Evolutionary conservation across 768 basidiomycete genomes (phyloP), one percentile per base, ranked within the genome.

Genomic region (Pleurotus pulmonarius): DNA sequence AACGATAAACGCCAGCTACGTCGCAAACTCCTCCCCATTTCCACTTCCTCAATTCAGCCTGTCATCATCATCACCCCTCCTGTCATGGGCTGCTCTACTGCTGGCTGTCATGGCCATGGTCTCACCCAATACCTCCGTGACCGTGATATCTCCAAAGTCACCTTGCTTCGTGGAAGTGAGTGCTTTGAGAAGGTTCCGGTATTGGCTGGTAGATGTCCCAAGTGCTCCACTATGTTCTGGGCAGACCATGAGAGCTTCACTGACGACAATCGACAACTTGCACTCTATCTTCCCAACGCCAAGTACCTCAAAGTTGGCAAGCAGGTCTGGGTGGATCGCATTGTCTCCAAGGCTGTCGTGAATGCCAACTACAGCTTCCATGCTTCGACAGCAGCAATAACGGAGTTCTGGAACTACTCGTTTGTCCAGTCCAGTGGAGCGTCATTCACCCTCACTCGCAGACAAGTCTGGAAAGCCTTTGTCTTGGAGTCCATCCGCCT

Each of bases 401-500:
- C 58, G 1, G 38, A 59, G 38, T 61, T 56, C 51, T 63, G 60
- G 58, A 63, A 57, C 43, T 20, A 58, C 25, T 54, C 34, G 15
- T 63, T 56, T 56, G 43, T 40, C 34, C 29, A 49, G 43, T 4
- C 34, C 16, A 48, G 46, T 51, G 26, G 26, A n/a, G 38, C 29
- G 22, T 18, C 55, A 9, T 18, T 24, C 16, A 48, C 41, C n/a
- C 9, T 63, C 16, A 55, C 59, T 22, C 34, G 41, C 16, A 16
- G 47, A 20, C 60, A 65, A 15, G 46, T 63, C 3, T 65, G 63
- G 64, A 49, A 58, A 43, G 56, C 61, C 12, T 65, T 63, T 64
- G 57, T 65, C 39, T 52, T 64, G 20, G 61, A 65, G 53, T 62
- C 64, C 29, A 54, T 65, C 8, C 37, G 61, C 5, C 29, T 47